These are phyloP conservation scores for Septoria petroselini DNA, from an alignment of 2,329 filamentous ascomycete genomes.

Conservation along the genomic window DNA sequence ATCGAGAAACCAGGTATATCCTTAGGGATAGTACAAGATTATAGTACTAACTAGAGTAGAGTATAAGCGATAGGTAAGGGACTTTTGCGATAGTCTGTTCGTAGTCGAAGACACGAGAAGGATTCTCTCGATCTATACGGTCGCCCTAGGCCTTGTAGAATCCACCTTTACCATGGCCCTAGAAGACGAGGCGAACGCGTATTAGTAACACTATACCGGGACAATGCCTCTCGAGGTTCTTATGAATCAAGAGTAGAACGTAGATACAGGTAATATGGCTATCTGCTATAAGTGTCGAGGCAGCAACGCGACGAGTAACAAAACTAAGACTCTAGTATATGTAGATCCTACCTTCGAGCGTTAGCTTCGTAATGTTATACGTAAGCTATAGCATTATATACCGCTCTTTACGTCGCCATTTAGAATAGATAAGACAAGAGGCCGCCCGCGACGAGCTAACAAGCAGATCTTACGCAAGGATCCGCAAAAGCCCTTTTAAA, in stretches of 20 bases:
- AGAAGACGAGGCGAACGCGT: neutral
- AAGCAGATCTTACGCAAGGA: neutral
- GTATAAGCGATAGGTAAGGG: too few relatives aligned
- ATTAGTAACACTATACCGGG: neutral
- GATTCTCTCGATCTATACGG: too few relatives aligned
- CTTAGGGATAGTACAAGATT: too few relatives aligned
- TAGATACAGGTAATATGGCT: neutral
- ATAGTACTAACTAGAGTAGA: too few relatives aligned
- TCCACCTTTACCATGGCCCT: neutral
- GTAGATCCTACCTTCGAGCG: neutral
- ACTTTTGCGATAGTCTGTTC: too few relatives aligned
- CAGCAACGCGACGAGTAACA: neutral
- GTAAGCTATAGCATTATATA: neutral
- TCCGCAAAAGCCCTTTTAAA: neutral
- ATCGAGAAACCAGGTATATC: too few relatives aligned
- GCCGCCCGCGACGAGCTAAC: neutral
- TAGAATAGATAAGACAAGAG: neutral
- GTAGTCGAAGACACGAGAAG: too few relatives aligned
- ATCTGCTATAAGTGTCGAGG: neutral
- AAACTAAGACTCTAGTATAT: neutral
- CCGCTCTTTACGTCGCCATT: neutral
- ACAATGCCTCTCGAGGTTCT: neutral
- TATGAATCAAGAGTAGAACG: neutral
- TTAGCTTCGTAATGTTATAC: neutral
- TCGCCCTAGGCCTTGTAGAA: neutral